Percentiles rank a stretch among this genome's conserved stretches.
Evolutionary conservation across 1,284 basidiomycete genomes (phyloP).

Genomic region (Athelia psychrophila): DNA sequence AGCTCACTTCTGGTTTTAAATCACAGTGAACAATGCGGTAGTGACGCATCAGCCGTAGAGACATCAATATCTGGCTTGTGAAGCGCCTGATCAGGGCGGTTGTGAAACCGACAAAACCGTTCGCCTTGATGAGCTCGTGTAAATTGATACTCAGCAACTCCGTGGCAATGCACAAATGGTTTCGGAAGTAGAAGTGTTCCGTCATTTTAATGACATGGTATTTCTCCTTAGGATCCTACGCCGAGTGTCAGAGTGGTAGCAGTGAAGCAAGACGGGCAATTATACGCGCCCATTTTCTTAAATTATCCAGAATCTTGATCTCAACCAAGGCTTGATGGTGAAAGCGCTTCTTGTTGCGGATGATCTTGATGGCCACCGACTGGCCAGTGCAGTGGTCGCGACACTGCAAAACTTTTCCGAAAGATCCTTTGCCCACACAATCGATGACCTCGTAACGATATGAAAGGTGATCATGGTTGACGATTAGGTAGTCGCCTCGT

Average conservation of each 20-base stretch:
- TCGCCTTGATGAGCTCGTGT: conserved; percentile 99
- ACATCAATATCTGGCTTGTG: conserved; percentile 92
- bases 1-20: conserved; percentile 92
- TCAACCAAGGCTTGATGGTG: conserved; percentile 98
- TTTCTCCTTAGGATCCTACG: conserved; percentile 91
- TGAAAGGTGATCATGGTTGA: conserved; percentile 90
- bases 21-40: conserved; percentile 99
- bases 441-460: conserved; percentile 95
- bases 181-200: conserved; percentile 97
- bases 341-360: conserved; percentile 99
- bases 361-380: conserved; percentile 98
- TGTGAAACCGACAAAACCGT: conserved; percentile 96
- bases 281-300: conserved; percentile 89
- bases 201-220: conserved; percentile 99
- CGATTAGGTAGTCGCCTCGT: conserved; percentile 93
- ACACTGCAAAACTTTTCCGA: conserved; percentile 96
- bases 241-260: neutral
- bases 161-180: conserved; percentile 98
- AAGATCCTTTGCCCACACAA: conserved; percentile 95
- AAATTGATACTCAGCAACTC: conserved; percentile 98
- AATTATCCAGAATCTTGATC: conserved; percentile 96
- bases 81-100: conserved; percentile 94
- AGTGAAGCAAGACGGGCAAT: conserved; percentile 9
- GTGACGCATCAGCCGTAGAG: conserved; percentile 90
- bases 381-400: conserved; percentile 96